phyloP scores from a whole-genome alignment of 768 basidiomycete genomes.

The Panus rudis region DNA sequence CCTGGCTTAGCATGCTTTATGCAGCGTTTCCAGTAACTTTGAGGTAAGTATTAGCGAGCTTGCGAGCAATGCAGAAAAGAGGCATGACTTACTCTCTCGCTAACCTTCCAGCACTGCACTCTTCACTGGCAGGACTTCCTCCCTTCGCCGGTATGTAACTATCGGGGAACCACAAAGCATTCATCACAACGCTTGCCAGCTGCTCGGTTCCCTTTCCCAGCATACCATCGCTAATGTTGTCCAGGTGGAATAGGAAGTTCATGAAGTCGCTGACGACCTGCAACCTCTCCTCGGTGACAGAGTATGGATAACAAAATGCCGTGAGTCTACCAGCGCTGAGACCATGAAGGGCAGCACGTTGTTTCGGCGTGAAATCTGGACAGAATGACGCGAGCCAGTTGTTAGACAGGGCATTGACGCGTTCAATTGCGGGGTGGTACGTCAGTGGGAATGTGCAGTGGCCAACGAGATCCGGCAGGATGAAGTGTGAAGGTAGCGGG shows the following conservation, averaged over 20 bases:
- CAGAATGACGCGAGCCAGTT: constrained; percentile 54
- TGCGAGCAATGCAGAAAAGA: constrained; percentile 1
- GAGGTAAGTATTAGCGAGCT: constrained; percentile 11
- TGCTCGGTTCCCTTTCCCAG: constrained; percentile 50
- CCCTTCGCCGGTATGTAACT: constrained; percentile 34
- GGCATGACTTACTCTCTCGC: constrained; percentile 54
- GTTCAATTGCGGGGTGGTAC: no score
- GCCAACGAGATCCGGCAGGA: no score
- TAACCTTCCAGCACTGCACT: constrained; percentile 56
- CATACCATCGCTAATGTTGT: constrained; percentile 74
- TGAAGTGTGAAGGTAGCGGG: no score
- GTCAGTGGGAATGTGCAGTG: no score
- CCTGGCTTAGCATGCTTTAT: constrained; percentile 53
- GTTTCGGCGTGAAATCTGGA: constrained; percentile 45
- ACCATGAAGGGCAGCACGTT: constrained; percentile 51
- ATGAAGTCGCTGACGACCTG: constrained; percentile 68
- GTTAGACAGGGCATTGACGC: no score
- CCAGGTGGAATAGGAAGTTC: constrained; percentile 68
- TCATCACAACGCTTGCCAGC: constrained; percentile 59
- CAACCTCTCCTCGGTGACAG: constrained; percentile 47
- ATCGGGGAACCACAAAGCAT: constrained; percentile 61
- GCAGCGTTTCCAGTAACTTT: constrained; percentile 63
- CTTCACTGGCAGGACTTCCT: constrained; percentile 13
- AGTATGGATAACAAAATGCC: constrained; percentile 54
- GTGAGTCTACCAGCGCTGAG: constrained; percentile 63